A percentile compares a stretch with the other conserved stretches of the same genome.
Conservation (phyloP, 2,329 filamentous ascomycete genomes). For the Fusarium subtropicale region DNA sequence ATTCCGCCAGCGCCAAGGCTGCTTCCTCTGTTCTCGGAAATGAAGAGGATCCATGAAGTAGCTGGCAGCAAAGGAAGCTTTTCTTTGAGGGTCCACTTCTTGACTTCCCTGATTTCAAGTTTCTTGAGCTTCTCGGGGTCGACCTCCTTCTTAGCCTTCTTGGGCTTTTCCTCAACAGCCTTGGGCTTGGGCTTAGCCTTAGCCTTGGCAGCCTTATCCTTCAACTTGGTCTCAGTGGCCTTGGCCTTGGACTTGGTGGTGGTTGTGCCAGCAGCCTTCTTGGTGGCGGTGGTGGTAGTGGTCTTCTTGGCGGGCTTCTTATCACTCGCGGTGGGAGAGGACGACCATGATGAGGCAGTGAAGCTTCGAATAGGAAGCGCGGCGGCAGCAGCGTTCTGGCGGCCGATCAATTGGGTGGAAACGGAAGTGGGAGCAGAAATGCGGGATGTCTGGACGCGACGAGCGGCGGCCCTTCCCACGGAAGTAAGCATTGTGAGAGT, state of each 20-base stretch:
- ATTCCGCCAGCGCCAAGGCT: conserved; percentile 22
- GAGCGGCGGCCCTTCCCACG: conserved; percentile 55
- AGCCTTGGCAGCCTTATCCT: conserved; percentile 40
- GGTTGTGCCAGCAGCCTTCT: conserved; percentile 38
- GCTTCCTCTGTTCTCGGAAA: conserved; percentile 48
- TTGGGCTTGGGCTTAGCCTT: conserved; percentile 42
- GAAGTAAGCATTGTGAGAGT: conserved; percentile 55
- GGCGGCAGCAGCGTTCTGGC: conserved; percentile 29
- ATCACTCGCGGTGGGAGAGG: conserved; percentile 41
- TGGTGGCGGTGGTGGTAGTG: conserved; percentile 27
- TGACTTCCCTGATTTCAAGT: conserved; percentile 52
- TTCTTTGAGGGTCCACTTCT: conserved; percentile 56
- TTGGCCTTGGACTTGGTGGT: conserved; percentile 27
- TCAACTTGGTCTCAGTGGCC: conserved; percentile 47
- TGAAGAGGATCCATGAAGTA: conserved; percentile 55
- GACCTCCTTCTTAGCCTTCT: conserved; percentile 51
- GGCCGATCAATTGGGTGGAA: conserved; percentile 41
- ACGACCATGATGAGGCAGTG: conserved; percentile 47
- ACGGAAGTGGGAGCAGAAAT: conserved; percentile 42
- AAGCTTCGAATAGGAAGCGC: conserved; percentile 49
- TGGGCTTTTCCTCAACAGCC: conserved; percentile 46
- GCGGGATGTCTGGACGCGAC: conserved; percentile 49
- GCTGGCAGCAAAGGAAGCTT: conserved; percentile 53
- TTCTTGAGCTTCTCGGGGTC: conserved; percentile 52
- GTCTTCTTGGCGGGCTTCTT: conserved; percentile 40